Percentiles rank a stretch among this genome's conserved stretches.
phyloP scores from a whole-genome alignment of 306 rosid genomes.

The Quercus suber region DNA sequence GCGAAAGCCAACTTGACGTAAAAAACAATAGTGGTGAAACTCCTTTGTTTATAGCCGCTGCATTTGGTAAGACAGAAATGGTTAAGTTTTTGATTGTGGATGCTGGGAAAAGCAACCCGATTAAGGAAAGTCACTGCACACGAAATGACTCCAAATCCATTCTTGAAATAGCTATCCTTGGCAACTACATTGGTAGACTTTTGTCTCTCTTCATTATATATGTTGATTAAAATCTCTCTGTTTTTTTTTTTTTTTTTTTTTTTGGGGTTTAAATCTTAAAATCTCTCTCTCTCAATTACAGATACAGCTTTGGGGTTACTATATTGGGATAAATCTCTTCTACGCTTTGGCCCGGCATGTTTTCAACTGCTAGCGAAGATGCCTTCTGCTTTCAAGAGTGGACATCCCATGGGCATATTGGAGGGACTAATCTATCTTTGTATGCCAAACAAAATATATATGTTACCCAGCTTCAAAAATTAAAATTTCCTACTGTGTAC shows the following conservation, averaged over 20 bases:
- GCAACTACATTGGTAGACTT: slow-evolving; percentile 18
- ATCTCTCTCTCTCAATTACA: background rate
- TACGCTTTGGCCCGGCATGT: slow-evolving; percentile 4
- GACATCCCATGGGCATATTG: background rate
- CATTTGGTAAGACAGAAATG: background rate
- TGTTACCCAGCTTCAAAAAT: background rate
- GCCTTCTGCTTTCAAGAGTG: slow-evolving; percentile 26
- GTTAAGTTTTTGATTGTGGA: background rate
- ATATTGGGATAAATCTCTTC: background rate
- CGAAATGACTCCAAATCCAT: background rate
- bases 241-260: background rate
- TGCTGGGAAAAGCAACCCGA: background rate
- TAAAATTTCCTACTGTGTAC: background rate
- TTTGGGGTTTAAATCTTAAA: no score
- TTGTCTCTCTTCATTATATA: background rate
- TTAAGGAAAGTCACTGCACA: background rate
- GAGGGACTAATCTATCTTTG: background rate
- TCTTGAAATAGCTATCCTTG: slow-evolving; percentile 24
- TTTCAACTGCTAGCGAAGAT: slow-evolving; percentile 19
- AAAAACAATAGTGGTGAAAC: slow-evolving; percentile 11
- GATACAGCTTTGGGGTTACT: slow-evolving; percentile 15
- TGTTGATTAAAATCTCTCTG: background rate
- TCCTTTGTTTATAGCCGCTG: slow-evolving; percentile 23
- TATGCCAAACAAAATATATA: background rate
- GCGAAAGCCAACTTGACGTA: background rate